Percentiles rank a stretch among this genome's conserved stretches.
phyloP scores from a whole-genome alignment of 257 asterid species.

The Asclepias syriaca region DNA sequence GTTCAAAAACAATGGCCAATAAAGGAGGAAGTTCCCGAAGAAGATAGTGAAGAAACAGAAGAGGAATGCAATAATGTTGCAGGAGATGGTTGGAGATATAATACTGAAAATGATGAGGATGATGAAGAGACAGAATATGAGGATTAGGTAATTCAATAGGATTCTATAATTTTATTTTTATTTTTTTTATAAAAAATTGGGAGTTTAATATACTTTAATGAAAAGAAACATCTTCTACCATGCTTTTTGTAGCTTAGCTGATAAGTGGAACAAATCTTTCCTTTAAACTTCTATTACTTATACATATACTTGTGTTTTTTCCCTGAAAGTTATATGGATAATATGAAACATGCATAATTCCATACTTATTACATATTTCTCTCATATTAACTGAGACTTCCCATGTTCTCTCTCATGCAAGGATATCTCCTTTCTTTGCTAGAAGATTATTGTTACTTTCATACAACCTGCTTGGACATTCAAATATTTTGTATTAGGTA shows the following conservation, averaged over 20 bases:
- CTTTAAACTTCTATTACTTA: neutral
- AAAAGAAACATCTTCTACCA: neutral
- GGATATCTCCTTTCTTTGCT: too few species aligned
- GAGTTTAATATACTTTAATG: neutral
- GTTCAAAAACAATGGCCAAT: slow-evolving; percentile 54
- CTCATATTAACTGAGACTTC: too few species aligned
- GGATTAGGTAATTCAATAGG: slow-evolving; percentile 34
- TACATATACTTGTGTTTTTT: too few species aligned
- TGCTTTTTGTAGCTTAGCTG: neutral
- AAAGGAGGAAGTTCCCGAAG: slow-evolving; percentile 54
- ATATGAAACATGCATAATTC: too few species aligned
- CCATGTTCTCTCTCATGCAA: too few species aligned
- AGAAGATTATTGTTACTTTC: too few species aligned
- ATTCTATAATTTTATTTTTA: neutral
- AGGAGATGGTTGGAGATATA: slow-evolving; percentile 75
- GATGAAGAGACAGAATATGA: slow-evolving; percentile 97
- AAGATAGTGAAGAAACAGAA: slow-evolving; percentile 97
- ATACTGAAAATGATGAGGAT: slow-evolving; percentile 56
- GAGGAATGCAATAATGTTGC: slow-evolving; percentile 77
- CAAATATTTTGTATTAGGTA: too few species aligned
- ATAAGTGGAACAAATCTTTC: neutral
- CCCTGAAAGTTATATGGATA: too few species aligned
- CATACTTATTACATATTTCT: too few species aligned
- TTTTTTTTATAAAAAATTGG: neutral
- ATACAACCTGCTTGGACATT: too few species aligned